phyloP scores from a whole-genome alignment of 257 asterid genomes.

The Solanum megistacrolobum region DNA sequence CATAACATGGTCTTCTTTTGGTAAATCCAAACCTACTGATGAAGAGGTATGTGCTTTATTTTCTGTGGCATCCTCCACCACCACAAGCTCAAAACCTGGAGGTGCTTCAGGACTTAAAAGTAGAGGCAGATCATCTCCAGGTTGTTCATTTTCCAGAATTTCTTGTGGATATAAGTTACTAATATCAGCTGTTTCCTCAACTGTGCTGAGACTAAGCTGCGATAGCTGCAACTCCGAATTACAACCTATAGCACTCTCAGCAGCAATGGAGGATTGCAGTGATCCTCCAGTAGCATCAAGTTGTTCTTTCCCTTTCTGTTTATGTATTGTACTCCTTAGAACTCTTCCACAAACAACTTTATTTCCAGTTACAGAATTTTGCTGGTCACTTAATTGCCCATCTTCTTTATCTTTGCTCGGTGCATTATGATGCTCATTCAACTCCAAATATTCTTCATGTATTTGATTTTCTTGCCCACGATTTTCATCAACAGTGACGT shows the following conservation, averaged over 20 bases:
- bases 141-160: slow-evolving; percentile 1
- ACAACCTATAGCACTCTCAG: not conserved
- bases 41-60: not conserved
- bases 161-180: not conserved
- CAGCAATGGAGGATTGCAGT: not conserved
- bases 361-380: not conserved
- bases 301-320: not conserved
- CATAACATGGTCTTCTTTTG: not conserved
- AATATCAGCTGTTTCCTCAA: not conserved
- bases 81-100: slow-evolving; percentile 25
- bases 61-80: slow-evolving; percentile 6
- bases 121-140: not conserved
- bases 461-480: not conserved
- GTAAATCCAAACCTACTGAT: not conserved
- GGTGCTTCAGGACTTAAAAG: slow-evolving; percentile 19
- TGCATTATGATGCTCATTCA: not conserved
- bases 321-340: not conserved
- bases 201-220: not conserved
- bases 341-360: not conserved
- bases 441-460: not conserved
- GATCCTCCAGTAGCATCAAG: not conserved
- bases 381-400: not conserved
- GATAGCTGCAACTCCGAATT: not conserved
- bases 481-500: not conserved
- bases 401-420: not conserved